Conservation (phyloP, 1,139 yeast species). For the Tardiomyces digboiensis region DNA sequence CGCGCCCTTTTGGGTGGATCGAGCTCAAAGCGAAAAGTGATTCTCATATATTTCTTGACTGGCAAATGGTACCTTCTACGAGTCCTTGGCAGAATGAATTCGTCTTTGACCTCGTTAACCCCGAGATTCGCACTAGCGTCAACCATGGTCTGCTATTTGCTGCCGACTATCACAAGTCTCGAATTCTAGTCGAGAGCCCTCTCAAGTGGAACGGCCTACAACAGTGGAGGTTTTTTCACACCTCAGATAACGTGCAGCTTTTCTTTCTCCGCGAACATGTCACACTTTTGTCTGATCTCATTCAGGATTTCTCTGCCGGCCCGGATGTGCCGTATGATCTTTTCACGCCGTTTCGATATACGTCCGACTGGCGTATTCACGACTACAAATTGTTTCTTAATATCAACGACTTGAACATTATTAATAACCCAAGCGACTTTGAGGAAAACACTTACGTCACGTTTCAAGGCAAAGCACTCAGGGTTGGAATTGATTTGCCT, state of each 20-base stretch:
- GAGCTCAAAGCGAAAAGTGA: slow-evolving; percentile 55
- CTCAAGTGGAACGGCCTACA: slow-evolving; percentile 74
- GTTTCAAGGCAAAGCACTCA: slow-evolving; percentile 55
- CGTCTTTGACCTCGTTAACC: slow-evolving; percentile 38
- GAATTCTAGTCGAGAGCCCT: slow-evolving; percentile 58
- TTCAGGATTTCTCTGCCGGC: slow-evolving; percentile 71
- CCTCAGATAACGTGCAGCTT: slow-evolving; percentile 43
- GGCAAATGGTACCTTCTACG: slow-evolving; percentile 44
- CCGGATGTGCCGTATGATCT: slow-evolving; percentile 61
- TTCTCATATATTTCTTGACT: slow-evolving; percentile 38
- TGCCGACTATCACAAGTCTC: slow-evolving; percentile 49
- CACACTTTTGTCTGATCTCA: slow-evolving; percentile 59
- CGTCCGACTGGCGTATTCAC: slow-evolving; percentile 46
- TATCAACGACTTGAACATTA: slow-evolving; percentile 79
- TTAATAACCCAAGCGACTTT: slow-evolving; percentile 80
- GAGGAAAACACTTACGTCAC: slow-evolving; percentile 70
- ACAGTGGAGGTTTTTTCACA: slow-evolving; percentile 52
- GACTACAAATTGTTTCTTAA: slow-evolving; percentile 60
- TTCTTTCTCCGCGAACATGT: slow-evolving; percentile 82
- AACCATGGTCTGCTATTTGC: slow-evolving; percentile 73
- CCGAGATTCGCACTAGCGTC: slow-evolving; percentile 73
- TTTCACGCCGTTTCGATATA: slow-evolving; percentile 62
- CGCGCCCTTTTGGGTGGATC: slow-evolving; percentile 83
- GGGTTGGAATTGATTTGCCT: slow-evolving; percentile 46
- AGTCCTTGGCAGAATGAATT: slow-evolving; percentile 54